phyloP scores from a whole-genome alignment of 2,329 filamentous ascomycete species.

The Mariannaea elegans region DNA sequence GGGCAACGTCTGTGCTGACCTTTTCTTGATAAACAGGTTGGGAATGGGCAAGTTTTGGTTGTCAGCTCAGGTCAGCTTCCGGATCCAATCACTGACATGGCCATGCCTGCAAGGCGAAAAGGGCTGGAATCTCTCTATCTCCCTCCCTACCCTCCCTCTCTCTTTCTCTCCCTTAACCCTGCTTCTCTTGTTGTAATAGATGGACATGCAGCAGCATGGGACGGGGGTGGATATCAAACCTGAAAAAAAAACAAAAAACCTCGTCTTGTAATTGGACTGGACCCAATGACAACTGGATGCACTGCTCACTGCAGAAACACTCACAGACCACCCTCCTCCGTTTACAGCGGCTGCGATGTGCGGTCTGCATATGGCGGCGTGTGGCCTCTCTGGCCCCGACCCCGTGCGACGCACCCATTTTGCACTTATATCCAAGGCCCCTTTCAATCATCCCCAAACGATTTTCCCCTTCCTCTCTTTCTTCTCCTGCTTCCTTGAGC shows the following conservation, averaged over 20 bases:
- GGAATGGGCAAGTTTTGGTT: neutral
- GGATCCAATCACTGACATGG: conserved; percentile 1
- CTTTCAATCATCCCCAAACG: conserved; percentile 27
- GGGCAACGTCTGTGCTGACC: conserved; percentile 11
- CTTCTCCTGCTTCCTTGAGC: conserved; percentile 18
- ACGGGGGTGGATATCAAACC: too few relatives aligned
- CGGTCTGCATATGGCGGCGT: conserved; percentile 16
- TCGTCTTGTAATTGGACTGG: too few relatives aligned
- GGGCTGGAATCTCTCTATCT: too few relatives aligned
- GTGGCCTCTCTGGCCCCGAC: neutral
- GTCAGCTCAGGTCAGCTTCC: conserved; percentile 12
- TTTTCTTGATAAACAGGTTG: neutral
- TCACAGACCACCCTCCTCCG: conserved; percentile 34
- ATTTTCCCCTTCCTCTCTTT: conserved; percentile 19
- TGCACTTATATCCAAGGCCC: conserved; percentile 38
- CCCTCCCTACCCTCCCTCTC: too few relatives aligned
- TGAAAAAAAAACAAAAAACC: too few relatives aligned
- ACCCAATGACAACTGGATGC: neutral
- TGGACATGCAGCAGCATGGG: too few relatives aligned
- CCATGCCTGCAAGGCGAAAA: neutral
- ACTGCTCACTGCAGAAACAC: conserved; percentile 30
- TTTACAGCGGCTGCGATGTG: neutral
- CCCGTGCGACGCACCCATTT: conserved; percentile 23
- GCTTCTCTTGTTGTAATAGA: too few relatives aligned
- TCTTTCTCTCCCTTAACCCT: too few relatives aligned